These are phyloP conservation scores for Aegilops bicornis DNA, from an alignment of 176 grass and related monocot species.

Conservation along the genomic window DNA sequence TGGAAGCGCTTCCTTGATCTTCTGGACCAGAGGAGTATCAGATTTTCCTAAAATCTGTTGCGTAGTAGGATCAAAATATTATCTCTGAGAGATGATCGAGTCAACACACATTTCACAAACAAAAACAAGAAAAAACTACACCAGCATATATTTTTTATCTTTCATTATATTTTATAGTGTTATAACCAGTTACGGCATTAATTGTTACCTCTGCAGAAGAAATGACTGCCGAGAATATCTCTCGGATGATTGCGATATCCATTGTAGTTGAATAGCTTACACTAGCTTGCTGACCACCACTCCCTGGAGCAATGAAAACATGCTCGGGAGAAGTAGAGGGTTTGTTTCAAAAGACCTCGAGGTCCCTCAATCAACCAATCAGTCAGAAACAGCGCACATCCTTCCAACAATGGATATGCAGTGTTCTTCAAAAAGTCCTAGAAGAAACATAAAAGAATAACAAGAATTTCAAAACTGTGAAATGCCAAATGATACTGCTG, in stretches of 20 bases:
- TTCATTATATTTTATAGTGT: not conserved
- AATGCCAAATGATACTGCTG: not conserved
- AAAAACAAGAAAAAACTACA: not conserved
- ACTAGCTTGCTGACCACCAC: conserved; percentile 57
- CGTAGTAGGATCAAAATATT: not conserved
- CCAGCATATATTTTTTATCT: not conserved
- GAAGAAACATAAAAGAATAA: not conserved
- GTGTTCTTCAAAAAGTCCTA: conserved; percentile 73
- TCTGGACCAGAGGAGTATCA: conserved; percentile 54
- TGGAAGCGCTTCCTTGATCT: conserved; percentile 49
- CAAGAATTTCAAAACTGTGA: not conserved
- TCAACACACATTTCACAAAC: not conserved
- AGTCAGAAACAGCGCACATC: conserved; percentile 67
- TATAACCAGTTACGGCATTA: not conserved
- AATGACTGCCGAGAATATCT: conserved; percentile 62
- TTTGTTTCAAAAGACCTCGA: conserved; percentile 59
- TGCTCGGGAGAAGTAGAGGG: conserved; percentile 92
- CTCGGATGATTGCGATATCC: conserved; percentile 81
- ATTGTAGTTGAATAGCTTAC: conserved; percentile 93
- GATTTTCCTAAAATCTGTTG: conserved; percentile 61
- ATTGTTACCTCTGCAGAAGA: conserved; percentile 59
- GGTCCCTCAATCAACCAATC: conserved; percentile 73
- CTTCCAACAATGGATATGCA: conserved; percentile 73
- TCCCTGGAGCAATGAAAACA: conserved; percentile 65
- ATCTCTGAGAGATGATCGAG: not conserved